Evolutionary conservation across 768 basidiomycete species (phyloP), one percentile per base, ranked within the genome.

Genomic region (Suillus placidus): DNA sequence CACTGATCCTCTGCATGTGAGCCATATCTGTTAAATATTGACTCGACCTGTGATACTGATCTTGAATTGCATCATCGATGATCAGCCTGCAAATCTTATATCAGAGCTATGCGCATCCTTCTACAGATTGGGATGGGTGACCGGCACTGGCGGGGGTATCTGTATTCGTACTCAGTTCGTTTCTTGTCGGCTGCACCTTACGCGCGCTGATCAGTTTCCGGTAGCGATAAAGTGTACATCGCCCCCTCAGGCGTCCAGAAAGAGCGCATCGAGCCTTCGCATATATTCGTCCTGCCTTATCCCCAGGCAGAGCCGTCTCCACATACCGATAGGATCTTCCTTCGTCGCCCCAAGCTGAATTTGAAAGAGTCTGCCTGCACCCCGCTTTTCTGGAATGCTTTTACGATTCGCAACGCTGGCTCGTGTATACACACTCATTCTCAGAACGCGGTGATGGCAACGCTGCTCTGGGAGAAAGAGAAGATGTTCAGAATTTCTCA

Each of bases 361-460:
- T 82, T 95, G 66, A 94, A 92, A 71, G 93, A 95, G 71, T 92
- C 90, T 1, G 91, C 91, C 0, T 95, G 94, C 75, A 95, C 94
- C 0, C 94, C 94, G 14, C 80, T 95, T 18, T 96, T 96, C 81
- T 95, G 92, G 92, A 94, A 94, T 72, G 92, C 94, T 3, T 96
- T 94, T 73, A 89, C 90, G 38, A 78, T 92, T 68, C 83, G 92
- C 26, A 80, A 84, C 65, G 93, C 94, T 2, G 91, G 91, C 1
- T 92, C 92, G 52, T 95, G 93, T 71, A 94, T 96, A 67, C 94
- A 95, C 73, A 95, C 94, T 0, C 94, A 95, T 73, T 93, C 91
- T 0, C 94, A 95, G 74, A 87, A 95, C 74, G 94, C 89, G 45
- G 94, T 96, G 49, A 92, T 95, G 88, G 90, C 89, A 1, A 95